A percentile compares a stretch with the other conserved stretches of the same genome.
These are phyloP conservation scores for Phytophthora citrophthora DNA, from an alignment of 352 stramenopile genomes.

Conservation along the genomic window DNA sequence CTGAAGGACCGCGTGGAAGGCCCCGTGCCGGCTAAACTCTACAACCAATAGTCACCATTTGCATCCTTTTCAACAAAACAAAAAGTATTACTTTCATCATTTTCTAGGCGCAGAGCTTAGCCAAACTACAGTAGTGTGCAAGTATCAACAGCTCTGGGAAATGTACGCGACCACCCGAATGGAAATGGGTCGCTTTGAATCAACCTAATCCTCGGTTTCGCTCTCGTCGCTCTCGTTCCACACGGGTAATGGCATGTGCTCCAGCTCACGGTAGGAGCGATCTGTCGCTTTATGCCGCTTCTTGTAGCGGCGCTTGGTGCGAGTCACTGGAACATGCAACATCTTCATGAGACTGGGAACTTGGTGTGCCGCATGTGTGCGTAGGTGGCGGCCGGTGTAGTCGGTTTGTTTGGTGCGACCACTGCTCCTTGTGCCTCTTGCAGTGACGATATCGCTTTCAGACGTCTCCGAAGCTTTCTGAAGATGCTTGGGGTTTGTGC, in stretches of 20 bases:
- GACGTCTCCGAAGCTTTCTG: conserved; percentile 32
- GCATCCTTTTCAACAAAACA: conserved; percentile 26
- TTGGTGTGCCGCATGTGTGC: conserved; percentile 46
- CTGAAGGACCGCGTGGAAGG: conserved; percentile 85
- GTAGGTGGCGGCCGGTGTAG: conserved; percentile 46
- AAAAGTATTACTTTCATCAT: conserved; percentile 35
- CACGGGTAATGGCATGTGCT: conserved; percentile 61
- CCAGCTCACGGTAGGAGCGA: conserved; percentile 66
- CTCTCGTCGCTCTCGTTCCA: conserved; percentile 51
- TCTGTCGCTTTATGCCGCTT: conserved; percentile 58
- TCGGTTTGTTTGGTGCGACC: conserved; percentile 15
- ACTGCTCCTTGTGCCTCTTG: conserved; percentile 23
- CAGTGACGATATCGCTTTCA: conserved; percentile 10
- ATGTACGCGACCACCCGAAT: conserved; percentile 5
- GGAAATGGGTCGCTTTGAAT: conserved; percentile 14
- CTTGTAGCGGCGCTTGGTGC: conserved; percentile 54
- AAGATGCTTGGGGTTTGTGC: conserved; percentile 55
- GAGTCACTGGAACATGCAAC: conserved; percentile 45
- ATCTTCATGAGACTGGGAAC: conserved; percentile 72
- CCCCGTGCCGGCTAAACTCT: conserved; percentile 69
- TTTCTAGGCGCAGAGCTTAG: conserved; percentile 26
- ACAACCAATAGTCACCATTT: conserved; percentile 50
- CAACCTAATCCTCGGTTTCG: conserved; percentile 29
- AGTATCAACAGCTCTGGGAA: conserved; percentile 12
- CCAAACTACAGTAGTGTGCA: conserved; percentile 23